A percentile compares a stretch with the other conserved stretches of the same genome.
Evolutionary conservation across 2,329 filamentous ascomycete genomes (phyloP).

Genomic region (Sarocladium brachiariae): DNA sequence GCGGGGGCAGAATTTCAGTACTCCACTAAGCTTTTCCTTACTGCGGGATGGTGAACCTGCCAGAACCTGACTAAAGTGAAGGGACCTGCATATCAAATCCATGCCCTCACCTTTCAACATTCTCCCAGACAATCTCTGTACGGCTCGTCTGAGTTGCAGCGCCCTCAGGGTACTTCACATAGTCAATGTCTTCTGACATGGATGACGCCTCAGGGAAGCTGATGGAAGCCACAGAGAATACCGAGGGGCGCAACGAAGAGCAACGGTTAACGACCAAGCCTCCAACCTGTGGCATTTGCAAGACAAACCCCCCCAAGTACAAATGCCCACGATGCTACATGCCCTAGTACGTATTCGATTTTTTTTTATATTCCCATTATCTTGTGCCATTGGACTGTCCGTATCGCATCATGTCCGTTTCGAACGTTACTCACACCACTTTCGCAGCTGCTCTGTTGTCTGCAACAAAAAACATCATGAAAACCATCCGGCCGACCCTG

Average conservation of each 20-base stretch:
- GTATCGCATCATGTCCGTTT: background rate
- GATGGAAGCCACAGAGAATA: background rate
- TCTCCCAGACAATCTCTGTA: too few relatives aligned
- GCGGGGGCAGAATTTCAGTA: constrained; percentile 11
- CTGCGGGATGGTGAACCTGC: too few relatives aligned
- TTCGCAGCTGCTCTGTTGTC: constrained; percentile 48
- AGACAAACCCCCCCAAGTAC: constrained; percentile 47
- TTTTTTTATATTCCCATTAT: background rate
- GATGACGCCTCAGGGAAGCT: constrained; percentile 9
- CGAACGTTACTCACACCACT: constrained; percentile 11
- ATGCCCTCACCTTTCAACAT: background rate
- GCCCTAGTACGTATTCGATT: constrained; percentile 49
- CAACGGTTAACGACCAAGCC: background rate
- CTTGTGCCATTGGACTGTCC: background rate
- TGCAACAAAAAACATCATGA: constrained; percentile 49
- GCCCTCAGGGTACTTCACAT: background rate
- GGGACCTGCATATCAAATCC: too few relatives aligned
- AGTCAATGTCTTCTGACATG: background rate
- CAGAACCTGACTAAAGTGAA: too few relatives aligned
- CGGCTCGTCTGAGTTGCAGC: background rate
- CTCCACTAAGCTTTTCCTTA: constrained; percentile 9
- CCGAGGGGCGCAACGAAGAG: background rate
- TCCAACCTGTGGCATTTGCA: constrained; percentile 44
- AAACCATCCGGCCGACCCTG: constrained; percentile 37
- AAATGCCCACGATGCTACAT: constrained; percentile 54